Evolutionary conservation across 2,329 filamentous ascomycete genomes (phyloP).

Genomic region (Lithohypha guttulata): DNA sequence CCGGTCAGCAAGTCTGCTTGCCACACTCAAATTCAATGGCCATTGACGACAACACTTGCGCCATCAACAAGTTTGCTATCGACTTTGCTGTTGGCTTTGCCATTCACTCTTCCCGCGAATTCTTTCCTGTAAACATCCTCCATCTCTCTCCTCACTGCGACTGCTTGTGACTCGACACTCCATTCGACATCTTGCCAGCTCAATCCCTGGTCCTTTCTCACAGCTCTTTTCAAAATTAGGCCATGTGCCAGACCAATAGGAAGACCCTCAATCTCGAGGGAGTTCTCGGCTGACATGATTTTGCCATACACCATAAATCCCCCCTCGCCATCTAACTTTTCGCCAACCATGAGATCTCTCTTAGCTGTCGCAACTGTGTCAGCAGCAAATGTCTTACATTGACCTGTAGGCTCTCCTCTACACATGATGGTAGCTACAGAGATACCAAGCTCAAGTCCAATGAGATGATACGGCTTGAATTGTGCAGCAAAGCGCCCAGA

Average conservation of each 20-base stretch:
- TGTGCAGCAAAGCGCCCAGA: conserved; percentile 34
- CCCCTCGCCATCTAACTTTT: conserved; percentile 37
- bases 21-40: no score
- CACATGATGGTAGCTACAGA: conserved; percentile 38
- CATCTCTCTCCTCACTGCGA: conserved; percentile 36
- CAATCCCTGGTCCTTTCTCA: conserved; percentile 33
- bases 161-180: conserved; percentile 29
- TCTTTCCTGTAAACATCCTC: conserved; percentile 27
- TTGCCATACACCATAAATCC: conserved; percentile 38
- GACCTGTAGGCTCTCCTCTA: conserved; percentile 36
- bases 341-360: conserved; percentile 33
- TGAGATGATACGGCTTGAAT: conserved; percentile 40
- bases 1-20: no score
- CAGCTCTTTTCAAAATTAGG: conserved; percentile 31
- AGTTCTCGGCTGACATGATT: conserved; percentile 32
- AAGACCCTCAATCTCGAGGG: conserved; percentile 33
- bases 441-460: conserved; percentile 37
- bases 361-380: conserved; percentile 39
- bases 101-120: no score
- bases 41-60: no score
- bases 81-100: no score
- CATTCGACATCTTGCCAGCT: conserved; percentile 39
- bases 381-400: conserved; percentile 34
- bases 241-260: conserved; percentile 37
- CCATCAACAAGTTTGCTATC: no score